Evolutionary conservation across 805 yeast genomes (phyloP).

Genomic region (Teunomyces lycoperdinae): DNA sequence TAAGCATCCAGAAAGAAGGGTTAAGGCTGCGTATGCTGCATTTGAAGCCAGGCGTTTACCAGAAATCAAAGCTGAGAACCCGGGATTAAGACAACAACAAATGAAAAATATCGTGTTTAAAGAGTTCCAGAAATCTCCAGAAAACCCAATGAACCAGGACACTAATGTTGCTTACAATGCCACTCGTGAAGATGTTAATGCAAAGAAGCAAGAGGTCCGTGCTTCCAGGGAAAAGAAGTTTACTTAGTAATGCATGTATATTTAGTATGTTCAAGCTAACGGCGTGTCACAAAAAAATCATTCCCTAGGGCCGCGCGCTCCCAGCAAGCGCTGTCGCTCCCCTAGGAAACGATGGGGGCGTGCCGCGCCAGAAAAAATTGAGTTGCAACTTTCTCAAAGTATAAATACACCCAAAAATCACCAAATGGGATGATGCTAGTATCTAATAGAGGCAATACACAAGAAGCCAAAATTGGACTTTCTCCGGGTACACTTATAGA

Average conservation of each 20-base stretch:
- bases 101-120: conserved; percentile 68
- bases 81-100: conserved; percentile 79
- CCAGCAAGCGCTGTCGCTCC: not conserved
- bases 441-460: conserved; percentile 1
- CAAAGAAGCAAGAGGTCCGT: conserved; percentile 48
- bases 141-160: conserved; percentile 81
- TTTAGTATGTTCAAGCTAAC: not conserved
- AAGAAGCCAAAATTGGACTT: conserved; percentile 1
- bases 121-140: conserved; percentile 78
- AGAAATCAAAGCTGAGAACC: conserved; percentile 68
- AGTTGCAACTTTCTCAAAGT: conserved; percentile 11
- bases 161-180: conserved; percentile 66
- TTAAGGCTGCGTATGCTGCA: conserved; percentile 74
- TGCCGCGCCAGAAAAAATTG: conserved; percentile 1
- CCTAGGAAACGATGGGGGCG: conserved; percentile 3
- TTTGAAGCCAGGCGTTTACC: conserved; percentile 72
- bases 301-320: conserved; percentile 1
- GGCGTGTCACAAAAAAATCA: not conserved
- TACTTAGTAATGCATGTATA: not conserved
- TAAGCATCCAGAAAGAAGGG: conserved; percentile 86
- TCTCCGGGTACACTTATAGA: not conserved
- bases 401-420: conserved; percentile 14
- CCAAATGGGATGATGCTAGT: conserved; percentile 9
- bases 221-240: conserved; percentile 45
- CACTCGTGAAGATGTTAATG: conserved; percentile 45